Evolutionary conservation across 768 basidiomycete species (phyloP).

Genomic region (Boletus rubropictus): DNA sequence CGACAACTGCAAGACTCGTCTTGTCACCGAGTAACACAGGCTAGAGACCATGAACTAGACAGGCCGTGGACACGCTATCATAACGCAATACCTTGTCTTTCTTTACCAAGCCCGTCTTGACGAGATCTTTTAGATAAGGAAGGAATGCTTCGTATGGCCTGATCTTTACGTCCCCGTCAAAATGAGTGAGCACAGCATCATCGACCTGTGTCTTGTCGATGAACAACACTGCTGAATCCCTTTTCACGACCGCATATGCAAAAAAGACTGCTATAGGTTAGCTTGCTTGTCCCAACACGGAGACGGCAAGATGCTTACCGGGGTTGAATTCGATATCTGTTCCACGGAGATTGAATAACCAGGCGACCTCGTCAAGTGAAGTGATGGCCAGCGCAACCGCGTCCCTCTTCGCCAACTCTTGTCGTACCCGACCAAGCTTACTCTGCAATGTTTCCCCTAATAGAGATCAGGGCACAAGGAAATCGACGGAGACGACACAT

Average conservation of each 20-base stretch:
- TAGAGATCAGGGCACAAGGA: not conserved
- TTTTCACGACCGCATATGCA: constrained; percentile 78
- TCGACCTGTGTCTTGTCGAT: constrained; percentile 48
- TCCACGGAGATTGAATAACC: constrained; percentile 90
- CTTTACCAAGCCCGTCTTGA: constrained; percentile 29
- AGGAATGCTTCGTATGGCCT: constrained; percentile 67
- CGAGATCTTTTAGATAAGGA: constrained; percentile 51
- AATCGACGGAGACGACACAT: not conserved
- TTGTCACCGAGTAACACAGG: constrained; percentile 74
- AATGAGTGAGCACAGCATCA: constrained; percentile 36
- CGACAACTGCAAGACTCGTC: constrained; percentile 75
- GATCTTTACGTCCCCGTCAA: constrained; percentile 60
- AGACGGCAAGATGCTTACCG: constrained; percentile 29
- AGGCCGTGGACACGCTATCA: not conserved
- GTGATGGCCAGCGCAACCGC: constrained; percentile 66
- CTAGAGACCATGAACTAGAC: constrained; percentile 29
- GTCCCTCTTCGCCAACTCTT: constrained; percentile 54
- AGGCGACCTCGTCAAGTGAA: constrained; percentile 93
- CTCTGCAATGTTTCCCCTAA: constrained; percentile 54
- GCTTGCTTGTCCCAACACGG: not conserved
- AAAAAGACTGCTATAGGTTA: constrained; percentile 65
- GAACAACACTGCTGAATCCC: constrained; percentile 56
- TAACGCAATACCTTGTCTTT: constrained; percentile 27
- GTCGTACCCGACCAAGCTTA: constrained; percentile 65
- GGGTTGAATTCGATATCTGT: constrained; percentile 89